Base-by-base conservation (phyloP, 352 stramenopile genomes). In the Phytophthora citricola region DNA sequence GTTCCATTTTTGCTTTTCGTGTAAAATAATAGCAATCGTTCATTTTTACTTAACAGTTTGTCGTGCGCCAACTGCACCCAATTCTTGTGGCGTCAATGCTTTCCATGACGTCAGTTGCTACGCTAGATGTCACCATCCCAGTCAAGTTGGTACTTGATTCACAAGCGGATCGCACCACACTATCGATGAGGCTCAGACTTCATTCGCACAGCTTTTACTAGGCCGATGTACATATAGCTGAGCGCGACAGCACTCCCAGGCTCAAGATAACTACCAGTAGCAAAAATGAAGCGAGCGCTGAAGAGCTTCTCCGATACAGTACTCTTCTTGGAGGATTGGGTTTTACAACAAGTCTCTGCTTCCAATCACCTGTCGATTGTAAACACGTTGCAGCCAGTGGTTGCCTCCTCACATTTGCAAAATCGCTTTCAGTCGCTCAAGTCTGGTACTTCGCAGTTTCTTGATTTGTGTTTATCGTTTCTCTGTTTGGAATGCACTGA, bases 21-120 rank as follows among this genome's bases (percentile, higher is more conserved):
- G 69, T 76, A 76, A 76, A 76, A 76, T 76, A 76, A 70, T 66
- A 73, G 52, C 63, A 39, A 72, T 54, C 64, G 53, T 66, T 38
- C 63, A 70, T 76, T 69, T 31, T 41, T 41, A 31, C n/a, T 22
- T 32, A 0, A 20, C 17, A 20, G 17, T 20, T 20, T 20, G 17
- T 20, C 17, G 17, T 20, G 17, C 17, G 17, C 17, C 17, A 20
- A 20, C 17, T 20, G 17, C 17, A 20, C 17, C 17, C 17, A 20
- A 20, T 20, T 20, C 17, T 20, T 20, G 17, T 20, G 17, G 17
- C 17, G 17, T 20, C 17, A 20, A 20, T 20, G 17, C 17, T 20
- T 20, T 20, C 17, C 17, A 24, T 40, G 26, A 27, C 44, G 24
- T 31, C 14, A n/a, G 26, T 27, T n/a, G 47, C 17, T 44, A 11